Base-by-base conservation (phyloP, 2,329 filamentous ascomycete species). In the Chaetothyriales sp. region DNA sequence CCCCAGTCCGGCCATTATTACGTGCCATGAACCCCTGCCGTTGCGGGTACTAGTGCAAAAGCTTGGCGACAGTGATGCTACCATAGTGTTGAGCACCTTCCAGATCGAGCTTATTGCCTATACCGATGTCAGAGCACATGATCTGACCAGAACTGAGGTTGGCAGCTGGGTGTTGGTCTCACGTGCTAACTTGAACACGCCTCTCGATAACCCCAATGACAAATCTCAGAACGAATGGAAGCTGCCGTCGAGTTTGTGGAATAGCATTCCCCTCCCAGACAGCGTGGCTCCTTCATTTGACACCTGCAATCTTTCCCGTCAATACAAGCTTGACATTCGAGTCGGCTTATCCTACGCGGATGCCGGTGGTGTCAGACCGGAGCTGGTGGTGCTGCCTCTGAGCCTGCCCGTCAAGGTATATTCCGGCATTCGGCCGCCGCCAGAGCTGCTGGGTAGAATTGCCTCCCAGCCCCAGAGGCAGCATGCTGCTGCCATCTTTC, bases 211-310 rank as follows among this genome's bases (percentile, higher is more conserved):
- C 54, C 73, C 63, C 48, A 71, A 56, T 60, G 83, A 72, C 62
- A 69, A 81, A 2, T 71, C 80, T 5, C 80, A 81, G 46, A 78
- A 78, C 9, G 86, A 94, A 62, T 72, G 82, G 52, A 74, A 77
- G n/a, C 83, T 89, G 51, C 71, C 80, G 47, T 75, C 74, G 1
- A 40, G 53, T 3, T 65, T 90, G 43, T 98, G 92, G 92, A 78
- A 78, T 56, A 73, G 74, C 43, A 73, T 79, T 48, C 73, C 81
- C 0, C 72, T 97, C 5, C 92, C 90, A 2, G 92, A 87, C 65
- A 90, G 86, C 0, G 81, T 98, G 9, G 83, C 88, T 8, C 92
- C 92, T 0, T 83, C 82, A 0, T 98, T 98, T 64, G 75, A 81
- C 47, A 87, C 89, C 1, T 98, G 92, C 69, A 97, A 97, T 66